phyloP scores from a whole-genome alignment of 2,329 filamentous ascomycete species.

The Ciborinia camelliae region DNA sequence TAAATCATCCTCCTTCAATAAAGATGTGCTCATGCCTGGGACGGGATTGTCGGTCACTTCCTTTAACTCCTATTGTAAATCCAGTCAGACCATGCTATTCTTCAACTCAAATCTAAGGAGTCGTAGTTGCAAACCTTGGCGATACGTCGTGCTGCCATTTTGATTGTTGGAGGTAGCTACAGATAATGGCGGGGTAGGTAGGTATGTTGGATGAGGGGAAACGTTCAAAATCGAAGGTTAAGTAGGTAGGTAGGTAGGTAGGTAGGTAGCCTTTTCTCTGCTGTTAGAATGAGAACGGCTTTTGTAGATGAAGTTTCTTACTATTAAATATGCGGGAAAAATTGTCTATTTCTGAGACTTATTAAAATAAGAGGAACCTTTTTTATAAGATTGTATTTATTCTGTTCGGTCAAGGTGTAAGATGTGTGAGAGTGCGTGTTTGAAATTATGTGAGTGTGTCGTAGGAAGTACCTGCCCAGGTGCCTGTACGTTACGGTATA shows the following conservation, averaged over 20 bases:
- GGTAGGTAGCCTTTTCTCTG: background rate
- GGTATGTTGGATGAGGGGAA: constrained; percentile 8
- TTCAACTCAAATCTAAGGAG: background rate
- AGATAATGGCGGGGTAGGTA: constrained; percentile 4
- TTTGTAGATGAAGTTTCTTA: background rate
- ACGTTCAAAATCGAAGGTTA: background rate
- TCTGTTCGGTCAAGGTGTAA: background rate
- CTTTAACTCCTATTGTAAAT: constrained; percentile 51
- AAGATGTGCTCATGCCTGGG: constrained; percentile 52
- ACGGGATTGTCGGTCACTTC: constrained; percentile 56
- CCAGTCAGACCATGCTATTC: constrained; percentile 9
- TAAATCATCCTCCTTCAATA: constrained; percentile 61
- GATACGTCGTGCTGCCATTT: constrained; percentile 36
- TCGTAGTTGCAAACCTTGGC: constrained; percentile 25
- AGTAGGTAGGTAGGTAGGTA: too few species aligned
- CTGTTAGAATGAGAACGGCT: background rate
- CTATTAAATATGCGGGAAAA: background rate
- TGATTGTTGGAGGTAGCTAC: constrained; percentile 15
- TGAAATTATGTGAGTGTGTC: constrained; percentile 8
- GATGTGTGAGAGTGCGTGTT: too few species aligned
- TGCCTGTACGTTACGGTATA: too few species aligned
- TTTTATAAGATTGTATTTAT: background rate
- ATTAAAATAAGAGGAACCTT: background rate
- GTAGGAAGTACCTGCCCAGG: constrained; percentile 1
- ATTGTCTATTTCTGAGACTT: background rate